Conservation (phyloP, 2,329 filamentous ascomycete genomes). For the Phaeophleospora eucalypticola region DNA sequence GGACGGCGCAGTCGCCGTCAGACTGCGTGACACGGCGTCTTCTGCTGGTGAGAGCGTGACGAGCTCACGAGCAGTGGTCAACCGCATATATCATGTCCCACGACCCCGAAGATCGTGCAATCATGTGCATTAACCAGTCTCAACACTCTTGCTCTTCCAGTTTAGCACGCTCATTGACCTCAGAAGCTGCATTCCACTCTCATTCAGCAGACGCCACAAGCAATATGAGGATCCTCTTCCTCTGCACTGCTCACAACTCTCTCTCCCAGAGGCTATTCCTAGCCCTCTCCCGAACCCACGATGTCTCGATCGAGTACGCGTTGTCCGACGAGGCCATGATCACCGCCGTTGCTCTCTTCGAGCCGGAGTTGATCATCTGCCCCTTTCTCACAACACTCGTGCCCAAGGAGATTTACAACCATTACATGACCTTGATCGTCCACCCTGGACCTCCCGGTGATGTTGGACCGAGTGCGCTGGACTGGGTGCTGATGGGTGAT, state of each 20-base stretch:
- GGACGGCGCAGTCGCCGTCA: not conserved
- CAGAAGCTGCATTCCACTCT: not conserved
- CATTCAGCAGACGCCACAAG: no score
- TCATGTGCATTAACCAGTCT: not conserved
- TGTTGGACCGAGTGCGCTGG: conserved; percentile 40
- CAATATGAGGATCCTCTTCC: conserved; percentile 40
- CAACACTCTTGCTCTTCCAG: not conserved
- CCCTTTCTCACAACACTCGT: conserved; percentile 41
- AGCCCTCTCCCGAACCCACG: conserved; percentile 34
- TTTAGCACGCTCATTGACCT: not conserved
- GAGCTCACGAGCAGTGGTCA: not conserved
- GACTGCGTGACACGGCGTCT: not conserved
- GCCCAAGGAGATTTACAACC: conserved; percentile 36
- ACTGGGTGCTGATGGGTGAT: conserved; percentile 44
- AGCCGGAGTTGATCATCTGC: conserved; percentile 41
- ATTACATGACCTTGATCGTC: conserved; percentile 39
- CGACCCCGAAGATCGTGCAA: not conserved
- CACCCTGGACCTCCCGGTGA: conserved; percentile 43
- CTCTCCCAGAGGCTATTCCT: conserved; percentile 41
- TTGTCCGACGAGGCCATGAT: conserved; percentile 34
- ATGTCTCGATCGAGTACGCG: conserved; percentile 41
- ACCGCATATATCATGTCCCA: not conserved
- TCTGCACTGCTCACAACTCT: conserved; percentile 46
- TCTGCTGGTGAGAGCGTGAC: not conserved
- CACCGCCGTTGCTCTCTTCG: conserved; percentile 36